phyloP scores from a whole-genome alignment of 2,329 filamentous ascomycete species.

The Diaporthe sp. region DNA sequence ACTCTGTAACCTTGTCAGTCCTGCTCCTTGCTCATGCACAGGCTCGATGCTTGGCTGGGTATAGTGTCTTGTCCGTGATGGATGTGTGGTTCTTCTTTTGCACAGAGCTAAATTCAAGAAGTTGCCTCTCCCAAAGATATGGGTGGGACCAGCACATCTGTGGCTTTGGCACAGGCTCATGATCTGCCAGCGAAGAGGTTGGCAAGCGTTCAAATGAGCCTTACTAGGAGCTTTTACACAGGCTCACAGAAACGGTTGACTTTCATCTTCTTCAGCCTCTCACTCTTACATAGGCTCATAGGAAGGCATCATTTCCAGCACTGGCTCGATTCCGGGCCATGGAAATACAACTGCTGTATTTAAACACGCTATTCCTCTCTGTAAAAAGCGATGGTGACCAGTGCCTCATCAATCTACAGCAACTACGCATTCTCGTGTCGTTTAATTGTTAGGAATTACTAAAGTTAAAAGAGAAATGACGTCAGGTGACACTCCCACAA shows the following conservation, averaged over 20 bases:
- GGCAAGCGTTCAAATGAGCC: no score
- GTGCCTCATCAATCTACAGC: not conserved
- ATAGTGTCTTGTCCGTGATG: no score
- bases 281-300: no score
- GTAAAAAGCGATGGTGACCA: no score
- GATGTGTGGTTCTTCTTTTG: not conserved
- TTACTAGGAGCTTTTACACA: not conserved
- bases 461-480: not conserved
- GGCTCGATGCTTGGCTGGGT: not conserved
- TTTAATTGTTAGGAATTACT: not conserved
- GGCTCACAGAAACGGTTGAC: not conserved
- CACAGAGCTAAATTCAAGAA: not conserved
- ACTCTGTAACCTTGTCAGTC: no score
- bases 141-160: no score
- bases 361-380: no score
- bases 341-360: no score
- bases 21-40: not conserved
- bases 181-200: not conserved
- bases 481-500: not conserved
- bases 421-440: not conserved
- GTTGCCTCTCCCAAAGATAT: no score
- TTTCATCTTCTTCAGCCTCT: no score
- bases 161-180: not conserved
- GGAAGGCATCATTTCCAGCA: not conserved
- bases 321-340: not conserved